A percentile compares a stretch with the other conserved stretches of the same genome.
Evolutionary conservation across 1,284 basidiomycete genomes (phyloP).

Genomic region (Dichomitus squalens): DNA sequence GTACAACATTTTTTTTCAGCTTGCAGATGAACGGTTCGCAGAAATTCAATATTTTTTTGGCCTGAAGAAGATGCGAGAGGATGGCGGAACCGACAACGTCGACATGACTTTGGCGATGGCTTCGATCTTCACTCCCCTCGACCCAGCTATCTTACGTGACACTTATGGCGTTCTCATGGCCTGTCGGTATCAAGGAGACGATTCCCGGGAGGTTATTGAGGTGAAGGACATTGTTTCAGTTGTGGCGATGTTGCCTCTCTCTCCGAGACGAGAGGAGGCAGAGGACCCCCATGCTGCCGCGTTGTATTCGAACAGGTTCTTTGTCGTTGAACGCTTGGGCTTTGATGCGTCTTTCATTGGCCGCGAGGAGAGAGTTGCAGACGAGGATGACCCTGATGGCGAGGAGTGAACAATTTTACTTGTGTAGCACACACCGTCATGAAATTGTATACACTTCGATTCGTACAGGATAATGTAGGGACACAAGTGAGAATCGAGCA

Average conservation of each 20-base stretch:
- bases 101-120: conserved; percentile 6
- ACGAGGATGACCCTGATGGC: no score
- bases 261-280: background rate
- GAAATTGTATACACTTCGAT: no score
- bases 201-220: conserved; percentile 1
- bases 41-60: conserved; percentile 13
- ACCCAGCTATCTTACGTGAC: background rate
- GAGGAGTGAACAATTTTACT: no score
- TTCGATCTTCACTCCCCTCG: conserved; percentile 6
- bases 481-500: no score
- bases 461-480: no score
- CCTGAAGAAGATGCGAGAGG: background rate
- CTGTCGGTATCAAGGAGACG: background rate
- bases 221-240: conserved; percentile 7
- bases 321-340: background rate
- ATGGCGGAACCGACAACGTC: no score
- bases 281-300: background rate
- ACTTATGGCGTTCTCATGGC: background rate
- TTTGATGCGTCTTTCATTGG: background rate
- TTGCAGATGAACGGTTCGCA: background rate
- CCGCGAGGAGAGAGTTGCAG: no score
- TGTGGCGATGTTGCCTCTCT: conserved; percentile 13
- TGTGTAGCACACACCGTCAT: no score
- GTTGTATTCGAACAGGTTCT: background rate
- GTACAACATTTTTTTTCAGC: background rate